Base-by-base conservation (phyloP, 2,329 filamentous ascomycete genomes). In the Penicillium expansum region DNA sequence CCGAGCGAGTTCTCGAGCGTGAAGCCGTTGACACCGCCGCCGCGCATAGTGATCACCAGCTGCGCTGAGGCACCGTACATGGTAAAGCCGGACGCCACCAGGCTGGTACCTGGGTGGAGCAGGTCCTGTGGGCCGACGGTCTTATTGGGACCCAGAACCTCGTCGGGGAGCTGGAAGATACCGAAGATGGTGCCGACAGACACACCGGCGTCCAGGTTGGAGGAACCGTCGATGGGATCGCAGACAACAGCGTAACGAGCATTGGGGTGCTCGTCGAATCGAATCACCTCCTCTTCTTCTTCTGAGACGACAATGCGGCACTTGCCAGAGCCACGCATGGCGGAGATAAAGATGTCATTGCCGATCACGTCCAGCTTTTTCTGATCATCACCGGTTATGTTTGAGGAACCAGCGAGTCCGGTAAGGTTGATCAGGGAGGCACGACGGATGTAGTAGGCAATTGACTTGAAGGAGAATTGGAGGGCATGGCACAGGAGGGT, bases 291-390 rank as follows among this genome's bases (percentile, higher is more conserved):
- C 63, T 99, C 94, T 76, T 97, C 93, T 74, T 99, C 94, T 77
- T 99, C 94, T 0, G 94, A 99, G n/a, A 99, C 92, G 35, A 99
- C 82, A 57, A 97, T 81, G 51, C 91, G 87, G 74, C 92, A 94
- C 76, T 92, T 92, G 69, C 91, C 92, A 29, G 90, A 96, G 52
- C 91, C 93, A 67, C 86, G 86, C 94, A 99, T 97, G 62, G 92
- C 90, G 60, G 91, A 88, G 71, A 99, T 90, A 80, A 99, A 99
- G 69, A 99, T 83, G 74, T 99, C 94, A 75, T 99, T 97, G 75
- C 92, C 93, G 73, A 99, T 97, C 58, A 99, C 93, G 74, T 99
- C 94, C 61, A 99, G 90, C 81, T 99, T 99, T 86, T 99, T 99
- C 77, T 99, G 94, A 75, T 97, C 94, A 76, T 99, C 94, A 64